Evolutionary conservation across 73 alveolate species (phyloP).

Genomic region (Vitrella brassicaformis): DNA sequence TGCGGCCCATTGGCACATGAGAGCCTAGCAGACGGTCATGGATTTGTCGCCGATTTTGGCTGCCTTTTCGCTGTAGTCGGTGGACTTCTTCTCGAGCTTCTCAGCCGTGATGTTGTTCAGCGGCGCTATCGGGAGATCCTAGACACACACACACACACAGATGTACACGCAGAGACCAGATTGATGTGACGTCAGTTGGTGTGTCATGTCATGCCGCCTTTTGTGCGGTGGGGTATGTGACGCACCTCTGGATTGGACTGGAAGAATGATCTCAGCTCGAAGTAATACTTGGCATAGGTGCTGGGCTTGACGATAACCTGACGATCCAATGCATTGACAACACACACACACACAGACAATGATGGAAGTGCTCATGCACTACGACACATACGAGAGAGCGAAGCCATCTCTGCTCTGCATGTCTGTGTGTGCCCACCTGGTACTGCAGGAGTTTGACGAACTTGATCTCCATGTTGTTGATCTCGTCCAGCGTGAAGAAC

Average conservation of each 20-base stretch:
- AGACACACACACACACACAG: too few species aligned
- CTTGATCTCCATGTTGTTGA: slow-evolving; percentile 82
- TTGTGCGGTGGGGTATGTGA: not conserved
- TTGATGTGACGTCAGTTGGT: too few species aligned
- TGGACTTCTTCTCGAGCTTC: not conserved
- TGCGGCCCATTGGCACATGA: too few species aligned
- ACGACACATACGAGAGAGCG: too few species aligned
- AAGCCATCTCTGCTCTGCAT: too few species aligned
- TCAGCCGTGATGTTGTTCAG: not conserved
- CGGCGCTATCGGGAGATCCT: too few species aligned
- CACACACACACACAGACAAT: slow-evolving; percentile 2
- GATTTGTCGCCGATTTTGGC: not conserved
- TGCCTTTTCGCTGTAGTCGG: not conserved
- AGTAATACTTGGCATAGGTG: slow-evolving; percentile 89
- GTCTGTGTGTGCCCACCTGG: too few species aligned
- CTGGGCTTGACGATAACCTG: slow-evolving; percentile 79
- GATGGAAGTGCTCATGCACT: too few species aligned
- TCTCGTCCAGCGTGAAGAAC: slow-evolving; percentile 86
- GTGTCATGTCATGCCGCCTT: too few species aligned
- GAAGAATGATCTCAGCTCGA: slow-evolving; percentile 63
- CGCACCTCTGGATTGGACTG: not conserved
- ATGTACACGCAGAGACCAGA: too few species aligned
- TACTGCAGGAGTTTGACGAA: slow-evolving; percentile 82
- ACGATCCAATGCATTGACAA: not conserved
- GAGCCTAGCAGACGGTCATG: not conserved